Evolutionary conservation across 768 basidiomycete genomes (phyloP).

Genomic region (Cyclocybe aegerita): DNA sequence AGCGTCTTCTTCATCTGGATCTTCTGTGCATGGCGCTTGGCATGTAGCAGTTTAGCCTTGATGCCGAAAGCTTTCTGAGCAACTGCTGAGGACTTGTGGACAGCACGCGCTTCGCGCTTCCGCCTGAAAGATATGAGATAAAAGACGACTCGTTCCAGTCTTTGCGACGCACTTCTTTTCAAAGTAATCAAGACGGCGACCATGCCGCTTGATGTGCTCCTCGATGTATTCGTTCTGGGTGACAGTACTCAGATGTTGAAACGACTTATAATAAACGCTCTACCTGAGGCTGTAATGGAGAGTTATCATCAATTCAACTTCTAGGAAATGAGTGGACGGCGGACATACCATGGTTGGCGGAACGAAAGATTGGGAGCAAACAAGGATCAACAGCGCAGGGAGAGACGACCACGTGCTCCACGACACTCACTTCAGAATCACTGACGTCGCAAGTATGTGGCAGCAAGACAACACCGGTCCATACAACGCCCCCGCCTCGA

Average conservation of each 20-base stretch:
- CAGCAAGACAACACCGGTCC: slow-evolving; percentile 57
- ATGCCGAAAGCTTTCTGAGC: slow-evolving; percentile 96
- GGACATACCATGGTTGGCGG: slow-evolving; percentile 40
- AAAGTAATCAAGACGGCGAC: slow-evolving; percentile 92
- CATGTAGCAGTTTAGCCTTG: slow-evolving; percentile 97
- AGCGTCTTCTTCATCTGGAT: slow-evolving; percentile 99
- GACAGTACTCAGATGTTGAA: not conserved
- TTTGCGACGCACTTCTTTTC: slow-evolving; percentile 77
- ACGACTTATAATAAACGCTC: not conserved
- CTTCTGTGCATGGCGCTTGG: slow-evolving; percentile 95
- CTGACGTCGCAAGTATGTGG: slow-evolving; percentile 54
- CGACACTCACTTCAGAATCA: slow-evolving; percentile 6
- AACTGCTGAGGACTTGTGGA: slow-evolving; percentile 71
- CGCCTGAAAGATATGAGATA: slow-evolving; percentile 46
- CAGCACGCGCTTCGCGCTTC: slow-evolving; percentile 78
- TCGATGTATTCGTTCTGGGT: slow-evolving; percentile 97
- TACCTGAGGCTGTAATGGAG: slow-evolving; percentile 64
- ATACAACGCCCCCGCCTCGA: slow-evolving; percentile 51
- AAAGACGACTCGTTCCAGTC: slow-evolving; percentile 1
- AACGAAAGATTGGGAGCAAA: slow-evolving; percentile 28
- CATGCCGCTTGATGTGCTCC: slow-evolving; percentile 97
- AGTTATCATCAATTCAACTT: slow-evolving; percentile 13
- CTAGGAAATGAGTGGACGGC: not conserved
- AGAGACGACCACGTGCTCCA: slow-evolving; percentile 30
- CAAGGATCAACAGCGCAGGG: slow-evolving; percentile 22